These are phyloP conservation scores for Phytophthora constricta DNA, from an alignment of 352 stramenopile species.

Conservation along the genomic window DNA sequence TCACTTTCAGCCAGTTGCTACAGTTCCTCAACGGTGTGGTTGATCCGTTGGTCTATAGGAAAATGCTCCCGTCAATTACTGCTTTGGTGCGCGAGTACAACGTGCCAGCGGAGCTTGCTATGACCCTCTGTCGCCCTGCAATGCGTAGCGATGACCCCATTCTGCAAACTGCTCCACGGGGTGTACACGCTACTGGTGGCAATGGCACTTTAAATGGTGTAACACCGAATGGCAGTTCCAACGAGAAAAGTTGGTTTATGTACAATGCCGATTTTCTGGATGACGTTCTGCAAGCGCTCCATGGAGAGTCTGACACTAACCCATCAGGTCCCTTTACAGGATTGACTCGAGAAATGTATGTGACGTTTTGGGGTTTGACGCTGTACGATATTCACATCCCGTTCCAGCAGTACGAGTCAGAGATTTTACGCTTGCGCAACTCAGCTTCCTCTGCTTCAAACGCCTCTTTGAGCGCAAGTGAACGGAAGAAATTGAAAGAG, in stretches of 20 bases:
- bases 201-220: slow-evolving; percentile 17
- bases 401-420: slow-evolving; percentile 85
- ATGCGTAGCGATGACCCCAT: slow-evolving; percentile 81
- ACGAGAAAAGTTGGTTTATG: slow-evolving; percentile 68
- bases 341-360: slow-evolving; percentile 79
- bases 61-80: slow-evolving; percentile 73
- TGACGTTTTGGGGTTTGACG: slow-evolving; percentile 87
- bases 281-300: slow-evolving; percentile 61
- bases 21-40: slow-evolving; percentile 85
- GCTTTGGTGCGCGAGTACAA: slow-evolving; percentile 79
- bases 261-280: slow-evolving; percentile 59
- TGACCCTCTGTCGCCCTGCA: slow-evolving; percentile 78
- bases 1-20: slow-evolving; percentile 87
- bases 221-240: slow-evolving; percentile 15
- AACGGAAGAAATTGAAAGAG: slow-evolving; percentile 86
- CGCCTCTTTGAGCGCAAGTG: slow-evolving; percentile 47
- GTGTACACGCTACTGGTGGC: slow-evolving; percentile 53
- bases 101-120: slow-evolving; percentile 72
- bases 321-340: slow-evolving; percentile 70
- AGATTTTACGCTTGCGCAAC: slow-evolving; percentile 78
- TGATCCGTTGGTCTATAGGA: slow-evolving; percentile 69
- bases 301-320: slow-evolving; percentile 25
- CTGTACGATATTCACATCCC: slow-evolving; percentile 90
- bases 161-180: slow-evolving; percentile 66
- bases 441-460: slow-evolving; percentile 51